phyloP scores from a whole-genome alignment of 2,329 filamentous ascomycete species.

The Xylaria sp. region DNA sequence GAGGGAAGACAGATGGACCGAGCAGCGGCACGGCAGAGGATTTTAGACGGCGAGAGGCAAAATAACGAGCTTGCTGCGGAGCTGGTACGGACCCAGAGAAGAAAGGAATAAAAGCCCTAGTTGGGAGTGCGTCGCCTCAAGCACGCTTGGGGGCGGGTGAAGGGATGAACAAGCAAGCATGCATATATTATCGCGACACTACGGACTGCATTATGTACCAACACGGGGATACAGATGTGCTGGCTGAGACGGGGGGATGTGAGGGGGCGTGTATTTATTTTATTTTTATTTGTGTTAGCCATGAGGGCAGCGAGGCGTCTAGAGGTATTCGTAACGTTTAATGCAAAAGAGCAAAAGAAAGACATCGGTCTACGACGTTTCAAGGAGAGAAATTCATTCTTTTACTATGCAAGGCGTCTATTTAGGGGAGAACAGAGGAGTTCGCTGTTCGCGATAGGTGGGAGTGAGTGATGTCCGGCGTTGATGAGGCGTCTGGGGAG shows the following conservation, averaged over 20 bases:
- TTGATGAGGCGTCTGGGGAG: background rate
- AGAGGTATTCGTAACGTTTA: background rate
- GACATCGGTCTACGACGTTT: background rate
- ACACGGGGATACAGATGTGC: background rate
- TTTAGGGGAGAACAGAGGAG: too few relatives aligned
- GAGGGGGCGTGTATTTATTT: slow-evolving; percentile 11
- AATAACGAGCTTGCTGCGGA: slow-evolving; percentile 50
- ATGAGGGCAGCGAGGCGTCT: slow-evolving; percentile 30
- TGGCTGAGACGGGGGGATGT: slow-evolving; percentile 6
- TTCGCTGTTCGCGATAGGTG: too few relatives aligned
- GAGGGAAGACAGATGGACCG: slow-evolving; percentile 88
- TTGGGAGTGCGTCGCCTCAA: slow-evolving; percentile 21
- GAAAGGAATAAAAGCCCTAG: slow-evolving; percentile 42
- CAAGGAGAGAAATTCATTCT: background rate
- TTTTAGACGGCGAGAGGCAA: slow-evolving; percentile 50
- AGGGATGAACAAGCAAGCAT: background rate
- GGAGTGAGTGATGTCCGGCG: too few relatives aligned
- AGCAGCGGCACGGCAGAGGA: slow-evolving; percentile 80
- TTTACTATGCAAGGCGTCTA: too few relatives aligned
- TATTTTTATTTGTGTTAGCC: slow-evolving; percentile 18
- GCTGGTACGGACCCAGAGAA: slow-evolving; percentile 46
- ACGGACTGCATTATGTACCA: slow-evolving; percentile 6
- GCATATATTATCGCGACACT: slow-evolving; percentile 31
- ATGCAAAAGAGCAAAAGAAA: too few relatives aligned
- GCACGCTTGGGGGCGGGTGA: slow-evolving; percentile 11